Evolutionary conservation across 352 stramenopile species (phyloP).

Genomic region (Lagenidium giganteum): DNA sequence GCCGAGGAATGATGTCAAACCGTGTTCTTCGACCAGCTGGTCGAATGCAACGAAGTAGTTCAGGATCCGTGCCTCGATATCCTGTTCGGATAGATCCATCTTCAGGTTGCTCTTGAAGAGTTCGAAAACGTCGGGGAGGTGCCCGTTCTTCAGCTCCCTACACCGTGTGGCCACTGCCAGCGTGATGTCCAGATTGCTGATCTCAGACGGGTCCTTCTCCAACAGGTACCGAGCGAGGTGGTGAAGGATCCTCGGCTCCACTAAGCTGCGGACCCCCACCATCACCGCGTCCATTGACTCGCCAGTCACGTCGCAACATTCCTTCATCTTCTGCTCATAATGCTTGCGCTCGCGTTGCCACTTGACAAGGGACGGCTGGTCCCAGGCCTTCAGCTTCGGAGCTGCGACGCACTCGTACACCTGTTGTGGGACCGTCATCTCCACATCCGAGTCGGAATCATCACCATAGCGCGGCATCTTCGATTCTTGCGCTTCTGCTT

Average conservation of each 20-base stretch:
- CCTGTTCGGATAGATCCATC: constrained; percentile 10
- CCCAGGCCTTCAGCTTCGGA: neutral
- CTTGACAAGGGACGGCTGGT: neutral
- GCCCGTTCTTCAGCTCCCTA: neutral
- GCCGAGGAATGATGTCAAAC: neutral
- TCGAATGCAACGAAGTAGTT: constrained; percentile 18
- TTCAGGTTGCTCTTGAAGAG: constrained; percentile 6
- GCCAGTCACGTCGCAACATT: neutral
- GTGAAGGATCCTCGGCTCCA: constrained; percentile 1
- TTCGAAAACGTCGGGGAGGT: neutral
- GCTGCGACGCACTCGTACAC: constrained; percentile 1
- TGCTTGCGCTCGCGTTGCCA: neutral
- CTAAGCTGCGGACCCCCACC: neutral
- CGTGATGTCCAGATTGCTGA: constrained; percentile 9
- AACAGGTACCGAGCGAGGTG: constrained; percentile 16
- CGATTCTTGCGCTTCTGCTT: no score
- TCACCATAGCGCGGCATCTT: no score
- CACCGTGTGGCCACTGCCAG: constrained; percentile 6
- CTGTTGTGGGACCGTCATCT: neutral
- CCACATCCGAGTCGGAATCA: neutral
- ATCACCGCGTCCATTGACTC: neutral
- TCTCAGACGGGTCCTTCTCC: constrained; percentile 4
- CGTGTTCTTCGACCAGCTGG: constrained; percentile 11
- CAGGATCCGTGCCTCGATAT: constrained; percentile 9
- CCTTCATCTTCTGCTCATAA: constrained; percentile 1